Base-by-base conservation (phyloP, 2,329 filamentous ascomycete species). In the Pseudopithomyces maydicus region DNA sequence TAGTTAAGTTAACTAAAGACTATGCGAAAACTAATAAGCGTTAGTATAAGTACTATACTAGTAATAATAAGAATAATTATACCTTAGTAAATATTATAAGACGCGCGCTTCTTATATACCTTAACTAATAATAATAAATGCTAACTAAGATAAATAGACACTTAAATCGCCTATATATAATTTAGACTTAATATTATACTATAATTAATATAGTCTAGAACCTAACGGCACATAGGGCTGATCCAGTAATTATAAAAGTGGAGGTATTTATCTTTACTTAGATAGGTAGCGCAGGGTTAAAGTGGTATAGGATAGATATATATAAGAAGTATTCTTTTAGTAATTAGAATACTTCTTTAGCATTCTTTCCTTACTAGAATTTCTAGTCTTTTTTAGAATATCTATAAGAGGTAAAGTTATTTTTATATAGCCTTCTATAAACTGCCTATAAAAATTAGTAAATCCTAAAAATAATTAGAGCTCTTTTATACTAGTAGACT, bases 391-490 rank as follows among this genome's bases (percentile, higher is more conserved):
- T 41, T 22, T 53, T 22, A 38, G 23, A 17, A 53, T 39, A 7
- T 53, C 35, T 45, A 20, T 23, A 36, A 53, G 19, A 1, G 17
- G 19, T 6, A 5, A 20, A 3, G 23, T 45, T 22, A 46, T 2
- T 17, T 46, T 46, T 6, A 12, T 53, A 29, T 46, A 53, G 41
- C 38, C 4, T 11, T 22, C 26, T 23, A 53, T 53, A 39, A 53
- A 45, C 23, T 47, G 36, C 15, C 42, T 47, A 19, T 14, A 54
- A 36, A 54, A 54, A 45, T 54, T 54, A 22, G 19, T 38, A 33
- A 54, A 54, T 46, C 42, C 19, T 15, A 39, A 29, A 17, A 54
- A 54, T 7, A 33, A 47, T 29, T 47, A 29, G 12, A 47, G 41
- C 39, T 54, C 39, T 47, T 15, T 46, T 15, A n/a, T 39, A 26